Conservation (phyloP, 495 filamentous ascomycete species). For the Pyrenula massariospora region DNA sequence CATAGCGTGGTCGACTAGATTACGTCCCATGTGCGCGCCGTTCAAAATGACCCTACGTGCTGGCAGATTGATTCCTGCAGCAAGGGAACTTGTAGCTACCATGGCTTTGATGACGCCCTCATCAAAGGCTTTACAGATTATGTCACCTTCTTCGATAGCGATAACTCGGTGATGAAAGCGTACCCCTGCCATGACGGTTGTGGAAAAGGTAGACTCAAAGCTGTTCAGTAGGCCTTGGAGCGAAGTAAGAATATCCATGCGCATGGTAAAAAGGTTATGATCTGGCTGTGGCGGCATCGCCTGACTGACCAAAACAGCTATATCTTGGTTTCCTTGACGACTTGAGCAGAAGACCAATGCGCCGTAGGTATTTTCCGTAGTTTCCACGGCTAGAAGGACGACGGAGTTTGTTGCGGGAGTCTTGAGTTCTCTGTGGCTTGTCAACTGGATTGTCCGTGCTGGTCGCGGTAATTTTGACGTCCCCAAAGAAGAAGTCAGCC, state of each 20-base stretch:
- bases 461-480: conserved; percentile 24
- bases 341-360: conserved; percentile 68
- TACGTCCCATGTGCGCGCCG: conserved; percentile 65
- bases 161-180: conserved; percentile 78
- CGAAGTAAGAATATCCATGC: conserved; percentile 56
- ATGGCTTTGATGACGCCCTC: conserved; percentile 57
- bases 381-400: conserved; percentile 56
- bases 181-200: conserved; percentile 52
- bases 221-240: conserved; percentile 56
- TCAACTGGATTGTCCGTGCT: conserved; percentile 38
- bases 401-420: conserved; percentile 58
- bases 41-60: conserved; percentile 72
- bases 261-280: conserved; percentile 36
- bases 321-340: conserved; percentile 50
- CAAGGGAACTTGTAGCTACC: conserved; percentile 72
- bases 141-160: conserved; percentile 68
- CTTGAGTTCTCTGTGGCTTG: conserved; percentile 45
- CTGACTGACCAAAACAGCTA: conserved; percentile 51
- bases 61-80: conserved; percentile 72
- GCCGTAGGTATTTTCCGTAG: conserved; percentile 54
- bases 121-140: conserved; percentile 65
- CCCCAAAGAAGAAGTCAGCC: conserved; percentile 27
- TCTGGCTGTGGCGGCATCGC: conserved; percentile 41
- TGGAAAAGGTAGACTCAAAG: conserved; percentile 54
- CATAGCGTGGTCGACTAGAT: conserved; percentile 67